Evolutionary conservation across 495 filamentous ascomycete species (phyloP), one percentile per base, ranked within the genome.

Genomic region (Usnea hakonensis): DNA sequence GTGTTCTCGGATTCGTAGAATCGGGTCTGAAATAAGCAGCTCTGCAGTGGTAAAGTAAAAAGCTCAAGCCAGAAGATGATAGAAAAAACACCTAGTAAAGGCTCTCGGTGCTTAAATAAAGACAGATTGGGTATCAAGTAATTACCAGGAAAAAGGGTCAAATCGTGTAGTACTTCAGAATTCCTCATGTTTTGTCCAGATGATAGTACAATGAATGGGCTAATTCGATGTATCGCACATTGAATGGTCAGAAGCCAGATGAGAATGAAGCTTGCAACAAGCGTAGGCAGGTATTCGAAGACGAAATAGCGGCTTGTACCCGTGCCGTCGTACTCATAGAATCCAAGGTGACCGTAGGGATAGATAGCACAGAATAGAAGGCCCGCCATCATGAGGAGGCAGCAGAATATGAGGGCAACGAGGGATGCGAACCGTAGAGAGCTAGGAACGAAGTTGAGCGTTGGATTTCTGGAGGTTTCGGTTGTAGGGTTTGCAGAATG

Each of bases 241-340:
- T 91, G 82, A 54, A 96, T 74, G 57, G 86, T 82, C 65, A 94
- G 82, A 1, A 86, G 81, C 78, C 87, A 92, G 14, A 96, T 70
- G 32, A 93, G 74, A 19, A 95, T 74, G n/a, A 85, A 64, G 1
- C 82, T 81, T 3, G 85, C 90, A n/a, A 94, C 64, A 1, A 95
- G 75, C 61, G 89, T 90, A 5, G 91, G 91, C 9, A 96, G 71
- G 68, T 91, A 90, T 62, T 90, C 81, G 70, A 95, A 89, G 58
- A 95, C 74, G 71, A 96, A 96, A 70, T 95, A 96, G n/a, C 84
- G 81, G 11, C 76, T 75, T 30, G 84, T 86, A 55, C 86, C 85
- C 53, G 87, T 85, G 32, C 79, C 78, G 26, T 72, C 72, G 72
- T 90, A 96, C 13, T 75, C 67, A 72, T 82, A 83, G 8, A 96